Percentiles rank a stretch among this genome's conserved stretches.
phyloP scores from a whole-genome alignment of 1,284 basidiomycete species.

The Stygiomarasmius scandens region DNA sequence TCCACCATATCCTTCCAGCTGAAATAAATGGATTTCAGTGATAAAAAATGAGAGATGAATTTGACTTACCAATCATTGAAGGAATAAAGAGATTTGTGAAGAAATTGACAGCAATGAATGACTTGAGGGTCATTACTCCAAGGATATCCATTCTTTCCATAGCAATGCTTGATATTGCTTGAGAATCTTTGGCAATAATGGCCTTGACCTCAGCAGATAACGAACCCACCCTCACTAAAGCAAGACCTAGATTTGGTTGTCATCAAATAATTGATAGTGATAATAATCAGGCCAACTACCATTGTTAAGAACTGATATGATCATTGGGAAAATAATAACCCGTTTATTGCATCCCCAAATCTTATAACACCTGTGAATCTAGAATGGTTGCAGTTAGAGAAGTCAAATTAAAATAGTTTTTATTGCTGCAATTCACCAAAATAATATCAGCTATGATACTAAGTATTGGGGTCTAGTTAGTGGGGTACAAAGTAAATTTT shows the following conservation, averaged over 20 bases:
- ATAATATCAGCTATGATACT: too few relatives aligned
- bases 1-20: constrained; percentile 12
- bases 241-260: not conserved
- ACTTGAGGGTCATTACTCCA: constrained; percentile 5
- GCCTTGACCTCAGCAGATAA: constrained; percentile 3
- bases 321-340: not conserved
- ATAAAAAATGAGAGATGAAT: not conserved
- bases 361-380: constrained; percentile 11
- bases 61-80: too few relatives aligned
- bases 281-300: not conserved
- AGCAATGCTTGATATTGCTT: constrained; percentile 3
- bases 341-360: constrained; percentile 9
- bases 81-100: not conserved
- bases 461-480: too few relatives aligned
- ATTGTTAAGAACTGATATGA: constrained; percentile 7
- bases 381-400: not conserved
- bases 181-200: not conserved
- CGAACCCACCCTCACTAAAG: not conserved
- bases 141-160: constrained; percentile 4
- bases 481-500: too few relatives aligned
- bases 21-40: not conserved
- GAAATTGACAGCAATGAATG: constrained; percentile 3
- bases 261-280: not conserved
- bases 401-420: too few relatives aligned
- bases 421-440: too few relatives aligned